Evolutionary conservation across 192 early-diverging fungal genomes (phyloP), one percentile per base, ranked within the genome.

Genomic region (Coemansia sp.): DNA sequence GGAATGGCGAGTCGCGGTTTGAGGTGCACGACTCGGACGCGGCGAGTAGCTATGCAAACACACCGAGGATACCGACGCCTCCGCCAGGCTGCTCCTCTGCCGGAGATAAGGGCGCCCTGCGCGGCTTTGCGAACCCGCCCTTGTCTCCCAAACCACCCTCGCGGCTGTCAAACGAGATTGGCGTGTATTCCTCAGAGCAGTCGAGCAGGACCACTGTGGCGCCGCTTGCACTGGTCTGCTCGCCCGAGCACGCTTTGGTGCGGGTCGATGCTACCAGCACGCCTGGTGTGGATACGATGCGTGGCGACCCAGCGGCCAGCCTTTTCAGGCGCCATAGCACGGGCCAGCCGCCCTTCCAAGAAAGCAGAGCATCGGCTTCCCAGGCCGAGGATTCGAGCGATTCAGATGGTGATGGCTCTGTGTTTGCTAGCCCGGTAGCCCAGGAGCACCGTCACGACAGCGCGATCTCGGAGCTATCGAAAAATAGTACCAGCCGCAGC

Each of bases 1-100:
- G 48, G 7, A 45, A 52, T 28, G 65, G 66, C 44, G 68, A 62
- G 19, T 67, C 74, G 10, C 42, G 67, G 18, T 77, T 77, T 16
- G 68, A 71, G 53, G 35, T 77, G 8, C 60, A 67, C 19, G 74
- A 77, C 21, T 67, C 61, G 23, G 68, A 77, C 16, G 47, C 56
- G 40, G 56, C 56, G 6, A 73, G 65, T 52, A 73, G 50, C 53
- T 46, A 52, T 9, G 42, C 60, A 4, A 60, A 50, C 16, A 73
- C 71, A 4, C 65, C 71, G 19, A 59, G 56, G 4, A 27, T 31
- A 2, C 11, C n/a, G 21, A 73, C 60, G 5, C 60, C 49, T 9
- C 16, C 28, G n/a, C 47, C 24, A 12, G 47, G 47, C 14, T 42
- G 54, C 24, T n/a, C n/a, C 21, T 32, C 30, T 23, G 18, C 7